phyloP scores from a whole-genome alignment of 2,329 filamentous ascomycete genomes.

The Leptographium flavum region DNA sequence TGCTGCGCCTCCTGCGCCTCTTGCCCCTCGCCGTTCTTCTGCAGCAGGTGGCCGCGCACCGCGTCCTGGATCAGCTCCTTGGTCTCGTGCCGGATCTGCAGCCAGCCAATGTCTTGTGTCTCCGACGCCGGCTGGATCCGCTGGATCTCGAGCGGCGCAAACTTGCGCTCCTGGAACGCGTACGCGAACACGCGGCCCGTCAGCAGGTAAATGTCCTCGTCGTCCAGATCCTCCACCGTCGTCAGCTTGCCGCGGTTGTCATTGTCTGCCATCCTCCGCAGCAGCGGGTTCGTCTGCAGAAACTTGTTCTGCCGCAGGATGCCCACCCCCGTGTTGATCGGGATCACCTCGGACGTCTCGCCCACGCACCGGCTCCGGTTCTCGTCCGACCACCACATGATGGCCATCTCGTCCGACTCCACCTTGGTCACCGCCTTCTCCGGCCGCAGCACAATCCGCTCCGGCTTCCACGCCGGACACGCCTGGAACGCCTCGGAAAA shows the following conservation, averaged over 20 bases:
- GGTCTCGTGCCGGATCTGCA: neutral
- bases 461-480: conserved; percentile 8
- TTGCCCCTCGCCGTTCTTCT: neutral
- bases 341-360: conserved; percentile 6
- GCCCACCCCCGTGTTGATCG: conserved; percentile 6
- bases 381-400: conserved; percentile 2
- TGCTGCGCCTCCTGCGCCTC: too few relatives aligned
- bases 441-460: conserved; percentile 1
- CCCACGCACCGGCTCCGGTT: conserved; percentile 2
- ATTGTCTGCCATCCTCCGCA: neutral
- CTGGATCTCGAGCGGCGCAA: conserved; percentile 10
- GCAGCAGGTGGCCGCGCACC: neutral
- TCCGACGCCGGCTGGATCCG: neutral
- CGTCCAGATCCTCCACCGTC: neutral
- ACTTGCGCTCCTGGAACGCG: conserved; percentile 14
- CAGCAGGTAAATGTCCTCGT: conserved; percentile 8
- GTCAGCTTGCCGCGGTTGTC: neutral
- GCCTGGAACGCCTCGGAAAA: conserved; percentile 12
- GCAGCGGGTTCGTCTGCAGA: conserved; percentile 2
- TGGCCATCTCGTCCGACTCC: neutral
- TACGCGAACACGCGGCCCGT: conserved; percentile 13
- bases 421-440: neutral
- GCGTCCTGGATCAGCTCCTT: conserved; percentile 13
- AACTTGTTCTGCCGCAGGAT: conserved; percentile 5
- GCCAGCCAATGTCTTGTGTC: neutral